Percentiles rank a stretch among this genome's conserved stretches.
Evolutionary conservation across 768 basidiomycete genomes (phyloP).

Genomic region (Tylopilus sp.): DNA sequence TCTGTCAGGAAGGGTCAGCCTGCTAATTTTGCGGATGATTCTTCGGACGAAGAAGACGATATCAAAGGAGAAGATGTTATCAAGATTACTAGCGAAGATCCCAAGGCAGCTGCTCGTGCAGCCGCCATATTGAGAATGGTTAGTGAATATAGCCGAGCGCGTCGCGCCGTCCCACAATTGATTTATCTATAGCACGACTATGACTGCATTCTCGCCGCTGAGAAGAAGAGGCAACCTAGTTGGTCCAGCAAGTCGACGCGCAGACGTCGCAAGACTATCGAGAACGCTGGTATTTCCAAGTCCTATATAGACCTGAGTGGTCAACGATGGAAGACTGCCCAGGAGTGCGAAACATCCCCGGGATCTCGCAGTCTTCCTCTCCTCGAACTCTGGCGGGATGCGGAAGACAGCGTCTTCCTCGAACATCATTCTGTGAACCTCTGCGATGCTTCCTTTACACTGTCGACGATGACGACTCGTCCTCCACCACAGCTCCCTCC

Average conservation of each 20-base stretch:
- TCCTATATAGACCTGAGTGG: conserved; percentile 8
- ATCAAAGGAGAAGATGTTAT: conserved; percentile 52
- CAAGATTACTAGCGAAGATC: conserved; percentile 81
- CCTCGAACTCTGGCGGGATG: conserved; percentile 28
- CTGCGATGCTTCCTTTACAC: conserved; percentile 12
- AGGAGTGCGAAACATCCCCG: conserved; percentile 14
- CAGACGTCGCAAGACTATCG: conserved; percentile 37
- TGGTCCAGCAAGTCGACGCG: conserved; percentile 34
- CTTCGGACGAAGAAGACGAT: conserved; percentile 30
- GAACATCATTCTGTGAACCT: conserved; percentile 23
- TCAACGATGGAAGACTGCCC: conserved; percentile 12
- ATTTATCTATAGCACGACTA: conserved; percentile 65
- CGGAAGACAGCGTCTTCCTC: conserved; percentile 29
- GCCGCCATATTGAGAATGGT: conserved; percentile 91
- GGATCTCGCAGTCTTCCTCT: conserved; percentile 34
- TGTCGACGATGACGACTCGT: conserved; percentile 2
- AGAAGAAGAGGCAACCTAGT: conserved; percentile 24
- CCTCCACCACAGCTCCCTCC: conserved; percentile 5
- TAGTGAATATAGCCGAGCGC: conserved; percentile 17
- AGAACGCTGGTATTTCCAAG: conserved; percentile 32
- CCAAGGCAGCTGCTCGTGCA: conserved; percentile 85
- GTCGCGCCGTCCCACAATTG: background rate
- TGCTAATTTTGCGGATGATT: conserved; percentile 7
- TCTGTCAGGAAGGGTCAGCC: background rate
- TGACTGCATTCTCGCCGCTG: conserved; percentile 59